These are phyloP conservation scores for Gracilariopsis chorda DNA, from an alignment of 23 red algal genomes.

Conservation along the genomic window DNA sequence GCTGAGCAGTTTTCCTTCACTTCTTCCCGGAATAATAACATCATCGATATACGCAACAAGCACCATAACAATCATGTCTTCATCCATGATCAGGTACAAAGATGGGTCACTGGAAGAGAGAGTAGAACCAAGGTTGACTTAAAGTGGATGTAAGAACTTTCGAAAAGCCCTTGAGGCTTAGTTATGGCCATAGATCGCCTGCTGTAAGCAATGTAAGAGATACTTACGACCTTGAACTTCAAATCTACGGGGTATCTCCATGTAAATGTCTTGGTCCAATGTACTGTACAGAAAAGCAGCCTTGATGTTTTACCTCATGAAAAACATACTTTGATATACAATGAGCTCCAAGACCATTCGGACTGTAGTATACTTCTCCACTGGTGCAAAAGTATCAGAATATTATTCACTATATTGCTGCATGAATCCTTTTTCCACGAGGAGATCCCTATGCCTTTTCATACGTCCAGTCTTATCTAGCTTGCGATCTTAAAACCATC, in stretches of 20 bases:
- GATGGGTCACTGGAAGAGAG: background rate
- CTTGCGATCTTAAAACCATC: background rate
- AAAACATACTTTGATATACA: background rate
- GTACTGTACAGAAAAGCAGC: background rate
- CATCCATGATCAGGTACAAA: background rate
- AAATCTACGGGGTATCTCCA: background rate
- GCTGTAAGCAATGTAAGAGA: too few species aligned
- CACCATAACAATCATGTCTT: background rate
- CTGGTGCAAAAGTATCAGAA: background rate
- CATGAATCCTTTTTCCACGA: conserved; percentile 7
- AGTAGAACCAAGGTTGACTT: background rate
- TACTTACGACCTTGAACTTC: too few species aligned
- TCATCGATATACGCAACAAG: background rate
- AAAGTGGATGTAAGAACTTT: background rate
- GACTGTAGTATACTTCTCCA: background rate
- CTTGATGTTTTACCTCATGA: background rate
- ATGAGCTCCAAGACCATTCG: background rate
- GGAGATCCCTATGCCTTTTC: background rate
- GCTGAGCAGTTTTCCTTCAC: background rate
- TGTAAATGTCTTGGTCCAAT: background rate
- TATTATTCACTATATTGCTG: background rate
- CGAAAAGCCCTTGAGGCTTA: background rate
- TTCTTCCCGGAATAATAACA: background rate
- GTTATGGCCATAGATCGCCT: background rate
- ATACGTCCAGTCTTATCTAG: background rate